These are phyloP conservation scores for Pulicaria dysenterica DNA, from an alignment of 129 eudicot genomes.

Conservation along the genomic window DNA sequence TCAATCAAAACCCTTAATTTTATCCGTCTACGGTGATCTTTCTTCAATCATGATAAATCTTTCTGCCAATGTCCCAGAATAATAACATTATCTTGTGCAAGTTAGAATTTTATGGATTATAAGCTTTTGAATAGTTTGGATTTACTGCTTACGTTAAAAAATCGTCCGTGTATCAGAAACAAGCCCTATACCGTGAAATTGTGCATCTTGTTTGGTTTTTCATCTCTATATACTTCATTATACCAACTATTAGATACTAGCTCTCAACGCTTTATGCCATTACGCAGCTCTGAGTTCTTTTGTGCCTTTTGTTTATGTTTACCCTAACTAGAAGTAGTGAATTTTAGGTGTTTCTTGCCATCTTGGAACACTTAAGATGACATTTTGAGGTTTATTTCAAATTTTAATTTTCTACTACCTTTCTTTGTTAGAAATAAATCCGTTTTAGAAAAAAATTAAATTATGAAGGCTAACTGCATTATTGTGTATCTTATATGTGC, in stretches of 20 bases:
- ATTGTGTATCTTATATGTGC: not conserved
- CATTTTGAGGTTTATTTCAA: not conserved
- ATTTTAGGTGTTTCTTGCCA: slow-evolving; percentile 7
- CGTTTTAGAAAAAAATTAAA: not conserved
- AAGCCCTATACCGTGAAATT: not conserved
- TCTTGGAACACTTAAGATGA: slow-evolving; percentile 1
- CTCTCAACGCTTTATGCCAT: slow-evolving; percentile 14
- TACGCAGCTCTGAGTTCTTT: not conserved
- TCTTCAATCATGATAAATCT: not conserved
- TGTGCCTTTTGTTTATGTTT: slow-evolving; percentile 3
- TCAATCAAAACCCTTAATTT: slow-evolving; percentile 4
- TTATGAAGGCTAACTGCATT: not conserved
- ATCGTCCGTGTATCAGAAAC: slow-evolving; percentile 12
- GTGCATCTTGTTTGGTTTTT: slow-evolving; percentile 7
- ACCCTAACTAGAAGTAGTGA: slow-evolving; percentile 1
- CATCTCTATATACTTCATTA: slow-evolving; percentile 1
- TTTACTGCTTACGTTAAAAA: not conserved
- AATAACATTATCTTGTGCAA: not conserved
- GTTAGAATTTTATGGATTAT: slow-evolving; percentile 1
- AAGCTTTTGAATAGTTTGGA: not conserved
- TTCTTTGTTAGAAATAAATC: not conserved
- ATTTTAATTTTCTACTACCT: not conserved
- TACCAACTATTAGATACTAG: slow-evolving; percentile 14
- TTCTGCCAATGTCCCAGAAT: not conserved
- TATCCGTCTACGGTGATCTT: not conserved